Percentiles rank a stretch among this genome's conserved stretches.
phyloP scores from a whole-genome alignment of 2,329 filamentous ascomycete species.

The Aspergillus sp. region DNA sequence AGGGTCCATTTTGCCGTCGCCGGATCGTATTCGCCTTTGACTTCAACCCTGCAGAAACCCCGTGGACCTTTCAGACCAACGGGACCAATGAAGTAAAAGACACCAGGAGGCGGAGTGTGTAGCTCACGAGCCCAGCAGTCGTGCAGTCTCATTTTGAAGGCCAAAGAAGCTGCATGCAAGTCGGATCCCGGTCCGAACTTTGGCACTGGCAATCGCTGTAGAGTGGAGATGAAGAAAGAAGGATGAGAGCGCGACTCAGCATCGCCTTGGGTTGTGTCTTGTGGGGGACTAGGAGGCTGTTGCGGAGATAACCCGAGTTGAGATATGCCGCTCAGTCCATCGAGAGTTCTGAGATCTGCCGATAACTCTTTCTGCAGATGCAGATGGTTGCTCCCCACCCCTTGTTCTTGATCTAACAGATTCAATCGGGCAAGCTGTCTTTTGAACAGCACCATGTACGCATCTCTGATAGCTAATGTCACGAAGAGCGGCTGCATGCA shows the following conservation, averaged over 20 bases:
- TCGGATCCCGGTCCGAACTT: slow-evolving; percentile 34
- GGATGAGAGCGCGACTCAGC: slow-evolving; percentile 20
- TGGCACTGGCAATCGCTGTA: slow-evolving; percentile 35
- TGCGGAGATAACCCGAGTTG: slow-evolving; percentile 13
- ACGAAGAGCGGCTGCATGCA: slow-evolving; percentile 32
- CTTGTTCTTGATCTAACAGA: slow-evolving; percentile 13
- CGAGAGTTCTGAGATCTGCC: slow-evolving; percentile 14
- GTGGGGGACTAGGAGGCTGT: slow-evolving; percentile 12
- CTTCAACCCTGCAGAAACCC: slow-evolving; percentile 36
- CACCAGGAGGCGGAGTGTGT: slow-evolving; percentile 28
- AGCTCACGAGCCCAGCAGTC: slow-evolving; percentile 20
- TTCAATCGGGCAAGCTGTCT: slow-evolving; percentile 27
- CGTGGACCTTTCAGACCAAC: slow-evolving; percentile 33
- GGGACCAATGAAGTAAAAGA: slow-evolving; percentile 34
- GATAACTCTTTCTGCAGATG: slow-evolving; percentile 11
- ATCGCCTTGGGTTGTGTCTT: slow-evolving; percentile 14
- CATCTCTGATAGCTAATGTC: slow-evolving; percentile 33
- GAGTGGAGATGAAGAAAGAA: slow-evolving; percentile 29
- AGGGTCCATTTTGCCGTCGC: slow-evolving; percentile 26
- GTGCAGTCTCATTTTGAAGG: slow-evolving; percentile 30
- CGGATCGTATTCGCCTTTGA: slow-evolving; percentile 37
- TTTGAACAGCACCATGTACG: slow-evolving; percentile 28
- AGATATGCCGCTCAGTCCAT: slow-evolving; percentile 17
- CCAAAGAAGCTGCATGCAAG: slow-evolving; percentile 30
- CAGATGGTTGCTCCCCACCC: slow-evolving; percentile 14